Base-by-base conservation (phyloP, 139 green algal species). In the Chlorella ohadii region DNA sequence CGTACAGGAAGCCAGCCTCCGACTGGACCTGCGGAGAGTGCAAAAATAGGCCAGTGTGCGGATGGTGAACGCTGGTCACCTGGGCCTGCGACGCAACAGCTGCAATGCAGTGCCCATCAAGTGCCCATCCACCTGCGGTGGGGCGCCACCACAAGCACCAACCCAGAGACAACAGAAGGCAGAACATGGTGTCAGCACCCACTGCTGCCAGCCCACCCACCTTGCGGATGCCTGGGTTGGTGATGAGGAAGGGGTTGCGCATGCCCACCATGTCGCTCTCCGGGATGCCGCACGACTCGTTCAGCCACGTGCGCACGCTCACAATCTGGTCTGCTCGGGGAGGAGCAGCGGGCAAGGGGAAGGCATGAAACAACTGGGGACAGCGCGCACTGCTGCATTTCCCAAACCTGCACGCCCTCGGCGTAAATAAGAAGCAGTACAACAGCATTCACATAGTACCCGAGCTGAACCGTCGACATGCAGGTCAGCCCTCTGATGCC, bases 211-310 rank as follows among this genome's bases (percentile, higher is more conserved):
- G 44, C 44, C 44, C 4, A 15, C 68, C 11, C 57, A 82, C 76
- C 76, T 82, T 36, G 76, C 76, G 76, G 12, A 63, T 72, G 59
- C 57, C 76, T 25, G 57, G 59, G 34, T 38, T 61, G 76, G 71
- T 72, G 76, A 82, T 72, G 25, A 82, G 76, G 76, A 61, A 82
- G 76, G 76, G 76, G 76, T 82, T 28, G 36, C 76, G 56, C 76
- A 82, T 82, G 76, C 76, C 76, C 56, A 82, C 76, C 76, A 82
- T 82, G 59, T 82, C 57, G 36, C 57, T 63, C 9, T 28, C 12
- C 1, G 76, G 76, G 15, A 82, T 72, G 76, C 76, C 76, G 76
- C 76, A 82, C 36, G 38, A 72, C 36, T 38, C 36, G 36, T 82
- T 82, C 31, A 82, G 59, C 76, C 76, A 82, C 16, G 28, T n/a